Conservation (phyloP, 1,284 basidiomycete species). For the Heterobasidion parviporum region DNA sequence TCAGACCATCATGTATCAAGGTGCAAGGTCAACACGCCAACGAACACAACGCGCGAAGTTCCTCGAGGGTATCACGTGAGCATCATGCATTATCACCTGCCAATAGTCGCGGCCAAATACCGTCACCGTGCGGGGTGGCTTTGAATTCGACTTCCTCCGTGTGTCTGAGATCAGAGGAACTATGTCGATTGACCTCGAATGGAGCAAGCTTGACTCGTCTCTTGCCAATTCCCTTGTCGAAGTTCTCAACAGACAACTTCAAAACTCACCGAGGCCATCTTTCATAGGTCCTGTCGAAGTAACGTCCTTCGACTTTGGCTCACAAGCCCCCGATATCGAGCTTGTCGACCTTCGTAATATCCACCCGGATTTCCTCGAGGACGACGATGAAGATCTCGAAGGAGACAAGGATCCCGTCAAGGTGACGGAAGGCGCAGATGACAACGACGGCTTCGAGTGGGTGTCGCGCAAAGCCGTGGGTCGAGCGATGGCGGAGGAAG, state of each 20-base stretch:
- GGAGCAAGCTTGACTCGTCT: slow-evolving; percentile 63
- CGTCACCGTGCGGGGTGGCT: too few species aligned
- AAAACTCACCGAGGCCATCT: slow-evolving; percentile 67
- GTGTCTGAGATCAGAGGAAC: too few species aligned
- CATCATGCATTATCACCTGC: too few species aligned
- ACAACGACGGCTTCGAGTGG: slow-evolving; percentile 69
- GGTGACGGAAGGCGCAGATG: slow-evolving; percentile 43
- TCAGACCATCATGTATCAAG: too few species aligned
- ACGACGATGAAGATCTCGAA: slow-evolving; percentile 53
- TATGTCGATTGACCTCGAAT: slow-evolving; percentile 80
- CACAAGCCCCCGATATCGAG: slow-evolving; percentile 76
- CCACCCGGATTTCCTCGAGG: slow-evolving; percentile 86
- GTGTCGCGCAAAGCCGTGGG: slow-evolving; percentile 53
- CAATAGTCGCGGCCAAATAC: too few species aligned
- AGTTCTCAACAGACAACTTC: slow-evolving; percentile 76
- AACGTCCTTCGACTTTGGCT: slow-evolving; percentile 83
- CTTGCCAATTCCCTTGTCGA: slow-evolving; percentile 69
- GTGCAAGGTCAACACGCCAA: too few species aligned
- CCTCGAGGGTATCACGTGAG: too few species aligned
- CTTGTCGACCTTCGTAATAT: slow-evolving; percentile 91
- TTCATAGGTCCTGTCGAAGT: slow-evolving; percentile 91
- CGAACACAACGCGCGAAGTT: too few species aligned
- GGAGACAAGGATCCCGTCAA: slow-evolving; percentile 31
- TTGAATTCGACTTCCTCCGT: too few species aligned
- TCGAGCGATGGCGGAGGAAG: slow-evolving; percentile 41